Evolutionary conservation across 208 protist species (phyloP), one percentile per base, ranked within the genome.

Genomic region (Endotrypanum monterogeii): DNA sequence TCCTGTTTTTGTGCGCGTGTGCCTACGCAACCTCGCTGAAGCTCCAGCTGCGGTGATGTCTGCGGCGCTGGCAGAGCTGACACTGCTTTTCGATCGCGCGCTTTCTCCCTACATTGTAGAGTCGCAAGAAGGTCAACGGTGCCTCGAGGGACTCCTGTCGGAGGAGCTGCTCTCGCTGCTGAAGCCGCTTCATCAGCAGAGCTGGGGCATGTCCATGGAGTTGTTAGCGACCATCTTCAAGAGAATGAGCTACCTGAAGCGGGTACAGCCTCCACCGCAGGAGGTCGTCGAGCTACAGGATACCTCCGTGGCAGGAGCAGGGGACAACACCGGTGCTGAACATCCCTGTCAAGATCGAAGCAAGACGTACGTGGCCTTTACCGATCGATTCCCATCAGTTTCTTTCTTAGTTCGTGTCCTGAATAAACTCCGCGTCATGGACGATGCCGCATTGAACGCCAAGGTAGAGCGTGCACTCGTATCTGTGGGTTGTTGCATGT

Each of bases 31-130:
- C 70, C 83, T 94, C 58, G 72, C 81, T n/a, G 89, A 92, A 65
- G 56, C 89, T n/a, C 81, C 91, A 18, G 74, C 84, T 5, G 79
- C 78, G 14, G 79, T 96, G 8, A 80, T 86, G 30, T 32, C 68
- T 16, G 68, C 82, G 8, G 84, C 86, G 5, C 65, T 89, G 30
- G 61, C 75, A 7, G 87, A 96, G 78, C 61, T 96, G 69, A 79
- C 75, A 46, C 75, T 75, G 8, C 83, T 96, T 23, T 84, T 94
- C 54, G 67, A 76, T n/a, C 89, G 86, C 46, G 80, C 86, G 23
- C 63, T 96, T 28, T 94, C 92, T 14, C 92, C 92, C 0, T 92
- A 93, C 84, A 91, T 96, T 76, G 82, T 94, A 5, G 89, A 96
- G 77, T 91, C 84, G 32, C 18, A 62, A 2, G 89, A 94, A 75